Base-by-base conservation (phyloP, 140 eudicot genomes). In the Stevia rebaudiana region DNA sequence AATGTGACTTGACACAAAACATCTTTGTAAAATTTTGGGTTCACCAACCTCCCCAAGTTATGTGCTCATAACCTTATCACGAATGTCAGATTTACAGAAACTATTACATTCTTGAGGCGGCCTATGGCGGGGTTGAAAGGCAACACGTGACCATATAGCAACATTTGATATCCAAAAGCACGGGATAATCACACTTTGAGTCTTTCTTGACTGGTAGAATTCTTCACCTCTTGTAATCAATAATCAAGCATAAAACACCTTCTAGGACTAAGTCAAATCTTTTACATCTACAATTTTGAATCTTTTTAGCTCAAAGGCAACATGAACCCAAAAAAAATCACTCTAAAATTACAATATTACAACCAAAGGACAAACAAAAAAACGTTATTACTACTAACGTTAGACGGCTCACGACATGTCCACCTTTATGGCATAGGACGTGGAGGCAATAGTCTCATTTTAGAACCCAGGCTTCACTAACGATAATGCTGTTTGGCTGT, bases 31-130 rank as follows among this genome's bases (percentile, higher is more conserved):
- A 90, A 90, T 80, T 83, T 90, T 43, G 97, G 82, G 55, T 81
- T 90, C 37, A 90, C 97, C 75, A 90, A 81, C 73, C 71, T 83
- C 63, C 97, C 97, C 69, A 90, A 74, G 19, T 86, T 79, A 74
- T 78, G 79, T 4, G 97, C 97, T 68, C 90, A 79, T 7, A 95
- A 90, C 58, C 94, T 81, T 63, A 90, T 61, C 43, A 71, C 69
- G n/a, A 90, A 81, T 18, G 95, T 90, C 40, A 90, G 64, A 55
- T 90, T 90, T 11, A 90, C 67, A 0, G 88, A 89, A 51, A 90
- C 87, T 7, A 82, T 41, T 13, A 81, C 75, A 15, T 69, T 73
- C 52, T 79, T 76, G 3, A 73, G 72, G 52, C 61, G 79, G 61
- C 81, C 82, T 21, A 79, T 84, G 19, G 78, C 83, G 8, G 79